Conservation (phyloP, 202 grass and related monocot genomes). For the Setaria viridis region DNA sequence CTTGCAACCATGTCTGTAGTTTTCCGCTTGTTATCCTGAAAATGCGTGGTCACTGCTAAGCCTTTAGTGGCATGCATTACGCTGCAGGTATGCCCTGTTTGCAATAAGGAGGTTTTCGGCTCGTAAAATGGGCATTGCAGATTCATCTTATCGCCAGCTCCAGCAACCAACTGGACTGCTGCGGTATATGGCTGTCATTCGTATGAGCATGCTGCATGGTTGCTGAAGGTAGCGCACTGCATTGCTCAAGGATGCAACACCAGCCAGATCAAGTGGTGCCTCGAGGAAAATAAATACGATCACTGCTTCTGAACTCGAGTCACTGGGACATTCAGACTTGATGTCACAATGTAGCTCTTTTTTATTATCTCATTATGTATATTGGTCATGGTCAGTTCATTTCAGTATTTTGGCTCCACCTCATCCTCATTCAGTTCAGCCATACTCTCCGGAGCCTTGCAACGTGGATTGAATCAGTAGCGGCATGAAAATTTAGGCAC, state of each 20-base stretch:
- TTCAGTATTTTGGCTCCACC: conserved; percentile 23
- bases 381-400: conserved; percentile 1
- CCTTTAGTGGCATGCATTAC: conserved; percentile 24
- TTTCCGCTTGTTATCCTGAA: not conserved
- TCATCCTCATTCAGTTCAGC: not conserved
- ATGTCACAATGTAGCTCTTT: not conserved
- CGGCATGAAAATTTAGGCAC: not conserved
- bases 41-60: conserved; percentile 3
- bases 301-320: not conserved
- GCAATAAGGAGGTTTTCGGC: conserved; percentile 76
- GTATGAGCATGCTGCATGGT: not conserved
- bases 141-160: conserved; percentile 15
- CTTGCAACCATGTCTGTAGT: not conserved
- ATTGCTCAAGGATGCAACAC: conserved; percentile 19
- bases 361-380: not conserved
- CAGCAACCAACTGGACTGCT: not conserved
- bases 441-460: not conserved
- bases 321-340: not conserved
- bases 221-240: not conserved
- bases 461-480: not conserved
- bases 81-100: conserved; percentile 81
- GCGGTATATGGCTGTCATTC: not conserved
- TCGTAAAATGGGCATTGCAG: conserved; percentile 40
- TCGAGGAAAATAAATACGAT: conserved; percentile 5
- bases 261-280: not conserved